Evolutionary conservation across 139 green algal species (phyloP), one percentile per base, ranked within the genome.

Genomic region (Chlorella sp.): DNA sequence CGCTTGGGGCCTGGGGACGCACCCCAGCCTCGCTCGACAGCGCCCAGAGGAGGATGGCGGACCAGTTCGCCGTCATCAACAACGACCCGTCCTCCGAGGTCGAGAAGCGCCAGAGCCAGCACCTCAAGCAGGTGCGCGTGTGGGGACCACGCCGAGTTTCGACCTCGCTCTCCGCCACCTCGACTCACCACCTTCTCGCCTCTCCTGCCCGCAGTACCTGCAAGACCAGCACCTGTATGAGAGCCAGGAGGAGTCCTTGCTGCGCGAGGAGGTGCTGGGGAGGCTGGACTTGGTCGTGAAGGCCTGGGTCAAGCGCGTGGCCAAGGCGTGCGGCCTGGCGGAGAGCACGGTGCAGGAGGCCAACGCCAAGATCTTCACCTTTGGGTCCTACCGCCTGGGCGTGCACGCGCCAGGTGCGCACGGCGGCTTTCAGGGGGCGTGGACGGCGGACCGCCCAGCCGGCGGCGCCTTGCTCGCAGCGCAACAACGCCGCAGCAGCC

Each of bases 361-460:
- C 35, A 93, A 94, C 60, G 90, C 90, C 20, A 90, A 87, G 35
- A 96, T 98, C 31, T 97, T 92, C 74, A 97, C 92, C 1, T 98
- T 97, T 74, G 94, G 94, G 0, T 97, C 92, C 0, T 98, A 96
- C 71, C 86, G 94, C 17, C 84, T 98, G 22, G 94, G 94, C 1
- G 92, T 98, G 68, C 92, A 99, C 75, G 91, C 90, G 0, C 95
- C 95, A 76, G 93, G 93, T 82, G 36, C 35, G 73, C n/a, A n/a
- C n/a, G n/a, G n/a, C n/a, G n/a, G 4, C 3, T 33, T n/a, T n/a
- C n/a, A n/a, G n/a, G n/a, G n/a, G n/a, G n/a, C n/a, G n/a, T n/a
- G n/a, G n/a, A n/a, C n/a, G n/a, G n/a, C n/a, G n/a, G n/a, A n/a
- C n/a, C n/a, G n/a, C n/a, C n/a, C n/a, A n/a, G n/a, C n/a, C n/a